Evolutionary conservation across 2,329 filamentous ascomycete genomes (phyloP).

Genomic region (Tympanopsis confertula): DNA sequence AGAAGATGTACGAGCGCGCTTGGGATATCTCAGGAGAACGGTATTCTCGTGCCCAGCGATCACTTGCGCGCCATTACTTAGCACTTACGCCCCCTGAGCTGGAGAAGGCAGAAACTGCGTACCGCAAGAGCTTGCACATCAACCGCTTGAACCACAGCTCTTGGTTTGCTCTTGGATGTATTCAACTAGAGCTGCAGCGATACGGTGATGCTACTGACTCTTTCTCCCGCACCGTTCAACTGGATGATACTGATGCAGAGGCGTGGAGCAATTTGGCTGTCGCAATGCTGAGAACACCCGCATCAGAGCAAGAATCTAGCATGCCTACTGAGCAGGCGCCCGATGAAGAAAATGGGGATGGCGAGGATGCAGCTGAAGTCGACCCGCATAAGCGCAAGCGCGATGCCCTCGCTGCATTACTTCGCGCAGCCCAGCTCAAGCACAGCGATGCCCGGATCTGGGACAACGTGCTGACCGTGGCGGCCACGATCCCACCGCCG

Average conservation of each 20-base stretch:
- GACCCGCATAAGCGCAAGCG: slow-evolving; percentile 1
- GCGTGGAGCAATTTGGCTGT: slow-evolving; percentile 58
- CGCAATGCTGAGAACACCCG: slow-evolving; percentile 30
- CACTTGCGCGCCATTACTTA: slow-evolving; percentile 47
- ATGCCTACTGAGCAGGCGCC: background rate
- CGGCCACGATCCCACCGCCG: slow-evolving; percentile 45
- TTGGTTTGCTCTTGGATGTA: slow-evolving; percentile 58
- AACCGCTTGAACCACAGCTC: slow-evolving; percentile 46
- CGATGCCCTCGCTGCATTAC: slow-evolving; percentile 42
- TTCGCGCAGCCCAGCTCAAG: slow-evolving; percentile 49
- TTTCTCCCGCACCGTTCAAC: slow-evolving; percentile 51
- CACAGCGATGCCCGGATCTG: slow-evolving; percentile 52
- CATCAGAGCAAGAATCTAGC: background rate
- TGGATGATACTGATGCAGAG: slow-evolving; percentile 56
- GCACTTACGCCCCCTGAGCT: slow-evolving; percentile 28
- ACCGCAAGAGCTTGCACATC: slow-evolving; percentile 44
- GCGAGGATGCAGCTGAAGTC: slow-evolving; percentile 4
- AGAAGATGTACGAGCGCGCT: slow-evolving; percentile 46
- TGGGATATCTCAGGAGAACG: slow-evolving; percentile 50
- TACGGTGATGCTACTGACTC: slow-evolving; percentile 48
- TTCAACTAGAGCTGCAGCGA: slow-evolving; percentile 44
- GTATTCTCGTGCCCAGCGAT: slow-evolving; percentile 55
- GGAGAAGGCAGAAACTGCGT: slow-evolving; percentile 45
- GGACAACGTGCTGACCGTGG: slow-evolving; percentile 55
- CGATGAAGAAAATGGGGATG: slow-evolving; percentile 1